Conservation (phyloP, 2,329 filamentous ascomycete species). For the Colletotrichum eleusines region DNA sequence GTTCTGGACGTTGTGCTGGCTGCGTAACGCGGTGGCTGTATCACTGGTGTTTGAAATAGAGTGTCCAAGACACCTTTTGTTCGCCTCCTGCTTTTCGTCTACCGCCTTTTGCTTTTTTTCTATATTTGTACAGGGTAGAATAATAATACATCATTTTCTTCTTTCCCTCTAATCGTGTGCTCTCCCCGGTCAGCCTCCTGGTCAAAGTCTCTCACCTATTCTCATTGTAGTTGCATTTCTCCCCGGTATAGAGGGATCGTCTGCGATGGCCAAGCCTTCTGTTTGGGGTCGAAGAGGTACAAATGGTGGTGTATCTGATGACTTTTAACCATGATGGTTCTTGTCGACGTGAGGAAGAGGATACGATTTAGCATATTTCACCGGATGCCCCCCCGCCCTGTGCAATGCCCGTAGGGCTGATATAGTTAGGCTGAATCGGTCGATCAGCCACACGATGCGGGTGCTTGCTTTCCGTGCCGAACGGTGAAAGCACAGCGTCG, state of each 20-base stretch:
- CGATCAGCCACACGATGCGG: neutral
- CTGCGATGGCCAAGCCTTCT: too few relatives aligned
- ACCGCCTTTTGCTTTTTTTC: neutral
- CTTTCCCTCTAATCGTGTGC: neutral
- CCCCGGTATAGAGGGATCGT: neutral
- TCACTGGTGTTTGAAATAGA: neutral
- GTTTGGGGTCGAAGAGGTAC: neutral
- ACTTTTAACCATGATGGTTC: neutral
- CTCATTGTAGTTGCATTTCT: neutral
- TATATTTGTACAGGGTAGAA: neutral
- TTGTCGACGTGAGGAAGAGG: neutral
- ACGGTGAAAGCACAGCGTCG: neutral
- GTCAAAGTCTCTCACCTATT: neutral
- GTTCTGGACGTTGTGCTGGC: neutral
- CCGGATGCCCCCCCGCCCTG: neutral
- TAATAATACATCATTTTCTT: neutral
- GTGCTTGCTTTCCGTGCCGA: neutral
- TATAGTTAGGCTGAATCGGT: neutral
- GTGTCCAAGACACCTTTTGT: neutral
- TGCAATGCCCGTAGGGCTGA: neutral
- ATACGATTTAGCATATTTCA: neutral
- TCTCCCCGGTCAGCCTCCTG: neutral
- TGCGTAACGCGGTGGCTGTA: neutral
- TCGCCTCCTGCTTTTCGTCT: neutral
- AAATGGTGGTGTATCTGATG: too few relatives aligned